Evolutionary conservation across 176 grass and related monocot species (phyloP), one percentile per base, ranked within the genome.

Genomic region (Poa pratensis): DNA sequence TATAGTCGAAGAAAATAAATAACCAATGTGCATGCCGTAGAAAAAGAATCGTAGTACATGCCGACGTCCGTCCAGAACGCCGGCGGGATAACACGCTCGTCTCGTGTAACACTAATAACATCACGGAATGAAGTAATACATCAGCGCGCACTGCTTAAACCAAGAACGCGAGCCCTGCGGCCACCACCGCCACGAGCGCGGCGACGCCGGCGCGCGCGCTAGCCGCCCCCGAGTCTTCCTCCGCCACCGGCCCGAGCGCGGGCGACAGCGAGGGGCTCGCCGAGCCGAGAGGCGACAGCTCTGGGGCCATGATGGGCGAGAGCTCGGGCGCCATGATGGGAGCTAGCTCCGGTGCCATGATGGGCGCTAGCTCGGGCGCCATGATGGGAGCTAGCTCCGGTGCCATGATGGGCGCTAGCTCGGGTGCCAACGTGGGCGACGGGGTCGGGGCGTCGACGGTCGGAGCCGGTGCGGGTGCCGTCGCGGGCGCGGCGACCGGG

Each of bases 111-210:
- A 18, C 45, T 19, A 74, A 32, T 17, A 64, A 58, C 67, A 61
- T 5, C 35, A 51, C 32, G 20, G 4, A n/a, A n/a, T n/a, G n/a
- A 70, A 55, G 18, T 13, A 91, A 2, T 51, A 51, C 49, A 51
- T 51, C 49, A 54, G 30, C 60, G n/a, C n/a, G n/a, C n/a, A 64
- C 42, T 87, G 43, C 80, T 88, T 88, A 91, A 37, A 88, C 81
- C 85, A 91, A 65, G 43, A 76, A 42, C 9, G 60, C 76, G 61
- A 91, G 17, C 76, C 85, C 89, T 3, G 89, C 81, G 5, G 80
- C 85, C 23, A 26, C 89, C 77, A 91, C 20, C 5, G 85, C 77
- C 50, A 54, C 76, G 5, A 91, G 32, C 46, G 70, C 73, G 45
- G 82, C 82, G 5, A 49, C 39, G 62, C 62, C 78, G 68, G 82